Percentiles rank a stretch among this genome's conserved stretches.
Conservation (phyloP, 23 red algal species). For the Gracilaria domingensis region DNA sequence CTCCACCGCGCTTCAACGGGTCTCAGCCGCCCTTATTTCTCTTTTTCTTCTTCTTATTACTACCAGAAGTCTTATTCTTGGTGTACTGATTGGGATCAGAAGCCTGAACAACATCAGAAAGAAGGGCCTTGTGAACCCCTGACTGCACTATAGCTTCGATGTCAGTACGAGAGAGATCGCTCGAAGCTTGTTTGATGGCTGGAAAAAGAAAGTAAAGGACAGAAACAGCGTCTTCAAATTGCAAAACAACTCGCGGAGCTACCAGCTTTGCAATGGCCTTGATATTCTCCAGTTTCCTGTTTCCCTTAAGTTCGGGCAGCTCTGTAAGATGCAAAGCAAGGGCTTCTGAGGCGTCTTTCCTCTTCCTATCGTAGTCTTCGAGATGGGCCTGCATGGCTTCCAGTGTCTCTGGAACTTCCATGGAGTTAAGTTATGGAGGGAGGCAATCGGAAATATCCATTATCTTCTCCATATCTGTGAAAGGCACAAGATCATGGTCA, state of each 20-base stretch:
- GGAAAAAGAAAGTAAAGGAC: not conserved
- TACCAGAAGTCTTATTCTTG: too few relatives aligned
- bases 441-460: not conserved
- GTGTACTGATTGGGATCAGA: not conserved
- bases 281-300: not conserved
- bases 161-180: not conserved
- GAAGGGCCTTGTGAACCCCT: constrained; percentile 10
- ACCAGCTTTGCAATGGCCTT: not conserved
- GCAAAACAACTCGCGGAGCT: not conserved
- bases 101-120: not conserved
- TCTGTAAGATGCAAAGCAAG: not conserved
- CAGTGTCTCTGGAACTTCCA: not conserved
- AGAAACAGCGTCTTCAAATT: constrained; percentile 26
- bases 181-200: not conserved
- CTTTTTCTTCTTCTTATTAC: not conserved
- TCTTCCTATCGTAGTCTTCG: not conserved
- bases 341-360: not conserved
- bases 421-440: not conserved
- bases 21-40: not conserved
- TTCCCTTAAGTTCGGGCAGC: not conserved
- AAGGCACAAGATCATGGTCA: not conserved
- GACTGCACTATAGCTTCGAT: constrained; percentile 2
- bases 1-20: too few relatives aligned
- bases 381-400: not conserved
- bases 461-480: constrained; percentile 1